Conservation (phyloP, 129 eudicot species). For the Deinandra increscens region DNA sequence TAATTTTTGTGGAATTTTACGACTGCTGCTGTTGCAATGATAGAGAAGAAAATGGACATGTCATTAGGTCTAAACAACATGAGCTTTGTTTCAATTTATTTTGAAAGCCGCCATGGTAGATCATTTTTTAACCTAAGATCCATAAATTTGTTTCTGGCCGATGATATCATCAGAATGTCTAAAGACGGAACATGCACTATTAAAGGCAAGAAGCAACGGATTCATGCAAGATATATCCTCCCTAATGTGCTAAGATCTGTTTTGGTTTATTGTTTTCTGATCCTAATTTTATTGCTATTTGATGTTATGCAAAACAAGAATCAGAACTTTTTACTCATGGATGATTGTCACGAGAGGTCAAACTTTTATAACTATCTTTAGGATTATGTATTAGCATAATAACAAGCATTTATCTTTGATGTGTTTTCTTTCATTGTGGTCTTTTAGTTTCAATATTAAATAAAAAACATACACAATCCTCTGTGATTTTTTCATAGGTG, state of each 20-base stretch:
- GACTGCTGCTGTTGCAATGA: conserved; percentile 80
- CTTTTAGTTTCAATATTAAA: no score
- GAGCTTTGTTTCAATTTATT: background rate
- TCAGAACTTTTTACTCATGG: conserved; percentile 39
- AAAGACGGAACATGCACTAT: conserved; percentile 38
- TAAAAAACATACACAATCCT: no score
- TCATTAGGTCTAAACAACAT: no score
- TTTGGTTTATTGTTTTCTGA: background rate
- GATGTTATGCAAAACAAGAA: conserved; percentile 52
- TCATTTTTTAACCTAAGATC: background rate
- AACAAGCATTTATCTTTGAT: no score
- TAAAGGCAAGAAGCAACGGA: conserved; percentile 63
- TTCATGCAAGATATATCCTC: conserved; percentile 48
- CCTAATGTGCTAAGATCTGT: background rate
- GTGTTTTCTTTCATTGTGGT: no score
- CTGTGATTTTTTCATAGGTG: no score
- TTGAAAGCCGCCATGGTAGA: background rate
- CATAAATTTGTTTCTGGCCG: conserved; percentile 30
- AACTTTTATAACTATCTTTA: no score
- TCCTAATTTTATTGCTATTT: conserved; percentile 1
- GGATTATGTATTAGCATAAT: no score
- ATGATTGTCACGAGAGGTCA: no score
- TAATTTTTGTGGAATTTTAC: conserved; percentile 31
- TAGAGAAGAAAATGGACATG: no score
- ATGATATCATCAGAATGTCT: conserved; percentile 95